Evolutionary conservation across 225 moss, liverwort and hornwort species (phyloP).

Genomic region (Marchantia paleacea): DNA sequence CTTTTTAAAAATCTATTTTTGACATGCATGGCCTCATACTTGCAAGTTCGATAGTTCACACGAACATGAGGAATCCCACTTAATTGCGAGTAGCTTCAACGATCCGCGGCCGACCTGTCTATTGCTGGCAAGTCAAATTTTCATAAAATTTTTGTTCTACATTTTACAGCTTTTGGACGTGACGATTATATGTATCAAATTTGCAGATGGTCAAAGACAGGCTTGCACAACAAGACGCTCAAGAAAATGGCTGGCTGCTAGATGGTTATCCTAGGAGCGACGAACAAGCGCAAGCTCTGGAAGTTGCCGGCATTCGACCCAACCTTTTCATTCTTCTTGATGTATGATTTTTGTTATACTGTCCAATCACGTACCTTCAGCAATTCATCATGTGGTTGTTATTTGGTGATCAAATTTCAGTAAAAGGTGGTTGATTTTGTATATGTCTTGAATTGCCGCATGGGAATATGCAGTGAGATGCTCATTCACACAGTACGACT

Average conservation of each 20-base stretch:
- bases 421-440: no score
- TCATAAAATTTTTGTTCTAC: background rate
- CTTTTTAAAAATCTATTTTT: no score
- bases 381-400: no score
- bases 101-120: no score
- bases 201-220: constrained; percentile 76
- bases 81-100: background rate
- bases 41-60: background rate
- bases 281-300: constrained; percentile 81
- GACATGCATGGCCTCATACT: background rate
- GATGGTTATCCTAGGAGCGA: constrained; percentile 92
- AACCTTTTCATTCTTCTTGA: constrained; percentile 85
- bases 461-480: no score
- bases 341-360: constrained; percentile 28
- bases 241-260: constrained; percentile 71
- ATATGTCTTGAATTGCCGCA: no score
- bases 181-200: background rate
- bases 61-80: background rate
- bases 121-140: background rate
- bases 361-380: background rate
- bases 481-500: no score
- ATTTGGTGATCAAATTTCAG: no score
- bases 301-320: constrained; percentile 61
- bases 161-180: background rate
- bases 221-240: constrained; percentile 44